Base-by-base conservation (phyloP, 2,329 filamentous ascomycete species). In the Thelonectria olida region DNA sequence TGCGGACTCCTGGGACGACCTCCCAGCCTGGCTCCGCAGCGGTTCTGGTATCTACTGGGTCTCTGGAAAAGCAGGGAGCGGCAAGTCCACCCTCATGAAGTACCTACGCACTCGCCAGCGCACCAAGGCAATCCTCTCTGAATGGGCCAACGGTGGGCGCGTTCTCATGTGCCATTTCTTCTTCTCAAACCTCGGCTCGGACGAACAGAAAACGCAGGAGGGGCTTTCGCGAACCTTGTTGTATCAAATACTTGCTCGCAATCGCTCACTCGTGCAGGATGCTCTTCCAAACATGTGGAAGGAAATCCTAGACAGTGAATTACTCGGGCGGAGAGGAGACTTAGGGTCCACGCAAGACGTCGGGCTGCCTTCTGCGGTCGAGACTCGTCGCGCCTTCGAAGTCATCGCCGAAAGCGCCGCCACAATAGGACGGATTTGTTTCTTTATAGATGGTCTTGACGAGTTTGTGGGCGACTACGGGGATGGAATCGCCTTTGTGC, bases 61-160 rank as follows among this genome's bases (percentile, higher is more conserved):
- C 5, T 54, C 57, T 17, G 57, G 57, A 2, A 60, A 60, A 19
- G 57, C 57, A 7, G 57, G 57, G 2, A 54, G 50, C 19, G 57
- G 57, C 2, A 60, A 60, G 20, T 54, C 57, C 2, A 60, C 57
- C 2, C 22, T 60, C 5, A 54, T 54, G 50, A 44, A 54, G 27
- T 34, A 54, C 9, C 10, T 54, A 12, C 15, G 2, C 7, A 2
- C 2, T 10, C 13, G 28, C 12, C 2, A 9, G 6, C 2, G 5
- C 1, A 42, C 49, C 1, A 4, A 12, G 22, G 5, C 13, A 10
- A 34, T 28, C 5, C 25, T 52, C 9, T 10, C 20, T 4, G 15
- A 15, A 15, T 45, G 51, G 38, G 25, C 51, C 7, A 13, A n/a
- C 4, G 10, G 5, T 7, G 27, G 10, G 10, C 9, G 6, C 4